Evolutionary conservation across 2,329 filamentous ascomycete species (phyloP), one percentile per base, ranked within the genome.

Genomic region (Fusarium redolens): DNA sequence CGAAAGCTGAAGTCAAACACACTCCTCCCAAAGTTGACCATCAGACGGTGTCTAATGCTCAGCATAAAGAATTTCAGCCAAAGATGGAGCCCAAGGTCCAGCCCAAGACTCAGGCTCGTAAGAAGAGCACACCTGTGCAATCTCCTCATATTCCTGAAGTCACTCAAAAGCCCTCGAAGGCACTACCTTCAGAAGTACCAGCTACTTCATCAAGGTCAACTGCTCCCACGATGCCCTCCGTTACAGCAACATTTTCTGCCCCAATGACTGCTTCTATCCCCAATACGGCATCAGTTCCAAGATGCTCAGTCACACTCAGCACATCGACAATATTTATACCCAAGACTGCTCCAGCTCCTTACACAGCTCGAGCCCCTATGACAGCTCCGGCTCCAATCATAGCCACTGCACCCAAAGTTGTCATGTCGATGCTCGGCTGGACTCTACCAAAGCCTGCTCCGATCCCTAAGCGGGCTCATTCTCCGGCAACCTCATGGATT

Each of bases 321-420:
- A 51, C 57, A 61, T 52, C 51, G 13, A 41, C 57, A n/a, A 7
- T 72, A 3, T 59, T 45, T 12, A 37, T 47, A 7, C 69, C 70
- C 11, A 38, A 25, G 2, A 74, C 57, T 7, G 68, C 71, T 14
- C 59, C 52, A 3, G 44, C 64, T 12, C 71, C 71, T 18, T 40
- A 56, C 33, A 74, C 51, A 25, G 65, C 37, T 20, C 50, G 44
- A 9, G 47, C 72, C 9, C 72, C 72, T 7, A 33, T 12, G 9
- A 72, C 66, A 4, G 68, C 60, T 7, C 64, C 54, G 15, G 60
- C 71, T 6, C 72, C 72, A 0, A 18, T 48, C 20, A 72, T 74
- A 15, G 72, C 55, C 4, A 50, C 44, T 4, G 61, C 40, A 17
- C 68, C 72, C 13, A 50, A 63, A n/a, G 47, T 72, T 10, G 69